These are phyloP conservation scores for Leavenworthia alabamica DNA, from an alignment of 345 rosid species.

Conservation along the genomic window DNA sequence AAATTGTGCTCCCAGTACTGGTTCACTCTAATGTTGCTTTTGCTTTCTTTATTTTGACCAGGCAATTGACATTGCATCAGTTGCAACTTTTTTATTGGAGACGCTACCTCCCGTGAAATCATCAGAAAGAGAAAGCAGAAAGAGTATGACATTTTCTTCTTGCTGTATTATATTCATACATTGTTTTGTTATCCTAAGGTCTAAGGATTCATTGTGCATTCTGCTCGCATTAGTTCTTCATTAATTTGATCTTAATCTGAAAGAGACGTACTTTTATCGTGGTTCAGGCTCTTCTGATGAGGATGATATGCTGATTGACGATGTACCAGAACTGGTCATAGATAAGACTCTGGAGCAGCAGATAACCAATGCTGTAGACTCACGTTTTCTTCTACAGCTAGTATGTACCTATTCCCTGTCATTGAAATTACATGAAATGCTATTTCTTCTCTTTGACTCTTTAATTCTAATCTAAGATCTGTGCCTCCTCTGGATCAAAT, in stretches of 20 bases:
- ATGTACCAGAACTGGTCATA: conserved; percentile 42
- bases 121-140: conserved; percentile 41
- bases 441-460: background rate
- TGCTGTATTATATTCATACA: background rate
- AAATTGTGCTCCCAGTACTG: background rate
- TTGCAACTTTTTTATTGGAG: conserved; percentile 69
- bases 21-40: conserved; percentile 7
- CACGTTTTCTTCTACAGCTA: conserved; percentile 89
- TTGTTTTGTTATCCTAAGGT: conserved; percentile 1
- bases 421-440: conserved; percentile 3
- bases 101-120: conserved; percentile 66
- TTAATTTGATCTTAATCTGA: conserved; percentile 9
- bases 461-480: background rate
- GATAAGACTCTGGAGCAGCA: conserved; percentile 56
- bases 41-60: conserved; percentile 27
- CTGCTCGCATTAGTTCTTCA: conserved; percentile 8
- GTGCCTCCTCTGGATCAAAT: conserved; percentile 9
- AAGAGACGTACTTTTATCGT: conserved; percentile 9
- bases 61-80: conserved; percentile 78
- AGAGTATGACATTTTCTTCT: conserved; percentile 42
- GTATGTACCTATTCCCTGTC: conserved; percentile 40
- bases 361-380: conserved; percentile 67
- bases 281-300: conserved; percentile 60
- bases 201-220: background rate
- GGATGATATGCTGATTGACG: conserved; percentile 61